Evolutionary conservation across 2,329 filamentous ascomycete species (phyloP).

Genomic region (Dactylellina cionopaga): DNA sequence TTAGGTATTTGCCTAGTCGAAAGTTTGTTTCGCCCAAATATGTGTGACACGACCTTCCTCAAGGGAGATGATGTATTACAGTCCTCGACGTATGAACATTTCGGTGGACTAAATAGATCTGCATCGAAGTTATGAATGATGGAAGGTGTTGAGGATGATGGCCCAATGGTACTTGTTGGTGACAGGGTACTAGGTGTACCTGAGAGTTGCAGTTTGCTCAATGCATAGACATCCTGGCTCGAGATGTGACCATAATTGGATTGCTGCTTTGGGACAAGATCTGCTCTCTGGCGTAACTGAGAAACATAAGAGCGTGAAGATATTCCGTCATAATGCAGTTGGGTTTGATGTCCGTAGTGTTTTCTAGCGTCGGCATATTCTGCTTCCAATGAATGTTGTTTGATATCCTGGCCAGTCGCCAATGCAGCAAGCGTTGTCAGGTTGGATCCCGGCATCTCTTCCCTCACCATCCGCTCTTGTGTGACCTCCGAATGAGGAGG

Average conservation of each 20-base stretch:
- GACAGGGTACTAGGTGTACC: constrained; percentile 37
- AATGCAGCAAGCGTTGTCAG: constrained; percentile 37
- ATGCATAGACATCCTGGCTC: constrained; percentile 45
- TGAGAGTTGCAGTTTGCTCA: constrained; percentile 52
- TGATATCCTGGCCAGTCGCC: constrained; percentile 44
- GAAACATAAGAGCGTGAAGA: constrained; percentile 36
- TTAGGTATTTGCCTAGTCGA: constrained; percentile 76
- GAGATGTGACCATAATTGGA: constrained; percentile 26
- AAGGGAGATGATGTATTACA: constrained; percentile 71
- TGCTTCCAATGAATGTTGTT: constrained; percentile 17
- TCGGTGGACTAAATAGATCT: constrained; percentile 50
- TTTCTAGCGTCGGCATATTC: constrained; percentile 32
- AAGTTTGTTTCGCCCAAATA: constrained; percentile 84
- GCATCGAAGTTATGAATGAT: constrained; percentile 17
- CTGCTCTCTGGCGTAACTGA: constrained; percentile 38
- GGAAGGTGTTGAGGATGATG: constrained; percentile 26
- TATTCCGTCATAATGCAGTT: constrained; percentile 23
- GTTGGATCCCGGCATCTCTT: constrained; percentile 23
- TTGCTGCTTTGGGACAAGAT: constrained; percentile 38
- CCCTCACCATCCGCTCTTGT: constrained; percentile 44
- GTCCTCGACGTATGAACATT: constrained; percentile 68
- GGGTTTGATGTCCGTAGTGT: constrained; percentile 3
- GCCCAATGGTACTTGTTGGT: constrained; percentile 32
- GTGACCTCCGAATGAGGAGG: constrained; percentile 37
- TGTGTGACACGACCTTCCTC: constrained; percentile 81